Evolutionary conservation across 2,329 filamentous ascomycete species (phyloP).

Genomic region (Fulvia fulva): DNA sequence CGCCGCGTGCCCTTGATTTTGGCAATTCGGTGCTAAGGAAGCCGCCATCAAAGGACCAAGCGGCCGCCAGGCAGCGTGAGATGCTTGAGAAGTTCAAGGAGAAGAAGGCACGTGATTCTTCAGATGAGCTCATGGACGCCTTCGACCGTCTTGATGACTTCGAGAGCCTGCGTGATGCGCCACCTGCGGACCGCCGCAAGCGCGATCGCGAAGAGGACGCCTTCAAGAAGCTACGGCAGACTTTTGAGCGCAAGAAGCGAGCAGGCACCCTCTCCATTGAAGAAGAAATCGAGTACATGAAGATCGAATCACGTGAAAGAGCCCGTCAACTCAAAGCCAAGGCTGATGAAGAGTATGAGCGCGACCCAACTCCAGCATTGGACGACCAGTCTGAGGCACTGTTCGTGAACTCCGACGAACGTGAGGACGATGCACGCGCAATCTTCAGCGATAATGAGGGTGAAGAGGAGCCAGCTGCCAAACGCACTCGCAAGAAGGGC

Average conservation of each 20-base stretch:
- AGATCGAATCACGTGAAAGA: constrained; percentile 15
- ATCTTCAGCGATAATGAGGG: not conserved
- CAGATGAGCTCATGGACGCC: not conserved
- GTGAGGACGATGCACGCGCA: not conserved
- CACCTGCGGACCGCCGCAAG: not conserved
- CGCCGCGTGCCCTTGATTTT: not conserved
- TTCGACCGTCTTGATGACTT: not conserved
- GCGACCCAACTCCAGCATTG: constrained; percentile 2
- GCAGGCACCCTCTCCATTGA: constrained; percentile 10
- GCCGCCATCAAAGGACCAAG: not conserved
- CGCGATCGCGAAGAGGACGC: not conserved
- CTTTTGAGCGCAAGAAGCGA: constrained; percentile 10
- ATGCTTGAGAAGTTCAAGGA: not conserved
- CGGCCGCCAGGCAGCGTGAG: not conserved
- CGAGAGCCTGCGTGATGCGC: not conserved
- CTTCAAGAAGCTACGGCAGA: constrained; percentile 8
- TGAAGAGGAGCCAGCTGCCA: not conserved
- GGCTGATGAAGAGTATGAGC: constrained; percentile 19
- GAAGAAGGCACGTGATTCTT: not conserved
- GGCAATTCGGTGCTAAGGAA: not conserved
- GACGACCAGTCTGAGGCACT: constrained; percentile 11
- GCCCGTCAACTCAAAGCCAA: constrained; percentile 14
- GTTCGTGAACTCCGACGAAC: constrained; percentile 11
- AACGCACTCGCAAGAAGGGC: not conserved
- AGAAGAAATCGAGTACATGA: constrained; percentile 26